Evolutionary conservation across 371 early-diverging fungal species (phyloP), one percentile per base, ranked within the genome.

Genomic region (Zychaea mexicana): DNA sequence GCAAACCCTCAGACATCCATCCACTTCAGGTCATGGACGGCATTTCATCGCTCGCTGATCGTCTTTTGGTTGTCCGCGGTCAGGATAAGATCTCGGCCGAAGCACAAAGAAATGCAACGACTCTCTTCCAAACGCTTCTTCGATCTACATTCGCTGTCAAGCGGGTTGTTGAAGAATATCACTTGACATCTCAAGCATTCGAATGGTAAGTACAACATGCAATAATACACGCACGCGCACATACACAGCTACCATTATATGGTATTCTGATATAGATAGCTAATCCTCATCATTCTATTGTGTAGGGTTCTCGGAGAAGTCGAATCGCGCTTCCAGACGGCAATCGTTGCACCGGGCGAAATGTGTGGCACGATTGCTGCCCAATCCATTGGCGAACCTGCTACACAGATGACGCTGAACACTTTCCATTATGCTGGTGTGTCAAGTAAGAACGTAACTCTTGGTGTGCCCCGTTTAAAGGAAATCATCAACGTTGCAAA

Each of bases 391-490:
- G 99, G 99, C 79, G 99, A 99, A 79, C 99, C 99, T 55, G 99
- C 99, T 21, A 99, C 99, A 19, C 99, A 99, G 75, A 99, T 99
- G 99, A 99, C 99, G 24, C 81, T 99, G 64, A 99, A 99, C 78
- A 99, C 99, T 60, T 99, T 99, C 94, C 99, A 99, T 84, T 92
- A 91, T 81, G 99, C 99, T 66, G 99, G 99, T 91, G 99, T 99
- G 53, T 89, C 95, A 38, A 92, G 92, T 68, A 96, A 96, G 82
- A 98, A 96, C 72, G 98, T 98, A 13, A 99, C 99, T 3, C 90
- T 95, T 64, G 99, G 99, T 87, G 99, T 99, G 26, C 99, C 99
- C 36, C 95, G 99, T 79, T 84, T 99, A 66, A 99, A 99, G 88
- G 99, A 99, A 89, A 95, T 99, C 60, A 98, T 99, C 78, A 99